Percentiles rank a stretch among this genome's conserved stretches.
Evolutionary conservation across 257 asterid species (phyloP).

Genomic region (Gentiana dahurica): DNA sequence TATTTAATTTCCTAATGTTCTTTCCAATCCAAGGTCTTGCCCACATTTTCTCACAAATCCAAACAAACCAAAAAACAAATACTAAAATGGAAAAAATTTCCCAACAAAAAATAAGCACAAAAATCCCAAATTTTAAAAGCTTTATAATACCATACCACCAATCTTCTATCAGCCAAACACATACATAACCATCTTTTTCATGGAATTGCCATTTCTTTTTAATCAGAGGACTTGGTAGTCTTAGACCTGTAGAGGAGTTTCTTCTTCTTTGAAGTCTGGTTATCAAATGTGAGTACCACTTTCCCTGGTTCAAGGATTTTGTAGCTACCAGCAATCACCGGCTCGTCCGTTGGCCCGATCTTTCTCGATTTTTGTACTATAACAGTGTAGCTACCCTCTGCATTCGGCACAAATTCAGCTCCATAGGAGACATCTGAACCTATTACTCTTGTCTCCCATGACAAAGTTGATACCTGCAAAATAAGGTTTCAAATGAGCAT

Average conservation of each 20-base stretch:
- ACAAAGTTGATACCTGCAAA: slow-evolving; percentile 49
- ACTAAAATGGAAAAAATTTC: slow-evolving; percentile 16
- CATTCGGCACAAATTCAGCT: slow-evolving; percentile 74
- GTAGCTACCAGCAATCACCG: slow-evolving; percentile 55
- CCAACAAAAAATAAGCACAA: slow-evolving; percentile 22
- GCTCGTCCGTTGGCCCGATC: slow-evolving; percentile 50
- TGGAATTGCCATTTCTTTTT: slow-evolving; percentile 14
- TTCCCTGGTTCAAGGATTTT: slow-evolving; percentile 61
- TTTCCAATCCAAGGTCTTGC: slow-evolving; percentile 5
- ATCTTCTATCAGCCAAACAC: slow-evolving; percentile 21
- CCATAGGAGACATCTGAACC: slow-evolving; percentile 85
- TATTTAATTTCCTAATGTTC: slow-evolving; percentile 8
- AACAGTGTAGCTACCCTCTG: slow-evolving; percentile 81
- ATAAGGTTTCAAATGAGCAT: neutral
- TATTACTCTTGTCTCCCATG: slow-evolving; percentile 80
- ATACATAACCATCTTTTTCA: slow-evolving; percentile 12
- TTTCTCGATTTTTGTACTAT: slow-evolving; percentile 70
- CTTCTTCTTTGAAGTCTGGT: slow-evolving; percentile 86
- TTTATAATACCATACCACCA: slow-evolving; percentile 15
- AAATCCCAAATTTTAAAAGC: slow-evolving; percentile 19
- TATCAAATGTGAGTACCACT: slow-evolving; percentile 72
- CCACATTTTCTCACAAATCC: slow-evolving; percentile 21
- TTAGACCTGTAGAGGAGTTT: slow-evolving; percentile 83
- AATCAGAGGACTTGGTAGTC: slow-evolving; percentile 58
- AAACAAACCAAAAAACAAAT: slow-evolving; percentile 31